Conservation (phyloP, 441 rosid genomes). For the Jatropha podagrica region DNA sequence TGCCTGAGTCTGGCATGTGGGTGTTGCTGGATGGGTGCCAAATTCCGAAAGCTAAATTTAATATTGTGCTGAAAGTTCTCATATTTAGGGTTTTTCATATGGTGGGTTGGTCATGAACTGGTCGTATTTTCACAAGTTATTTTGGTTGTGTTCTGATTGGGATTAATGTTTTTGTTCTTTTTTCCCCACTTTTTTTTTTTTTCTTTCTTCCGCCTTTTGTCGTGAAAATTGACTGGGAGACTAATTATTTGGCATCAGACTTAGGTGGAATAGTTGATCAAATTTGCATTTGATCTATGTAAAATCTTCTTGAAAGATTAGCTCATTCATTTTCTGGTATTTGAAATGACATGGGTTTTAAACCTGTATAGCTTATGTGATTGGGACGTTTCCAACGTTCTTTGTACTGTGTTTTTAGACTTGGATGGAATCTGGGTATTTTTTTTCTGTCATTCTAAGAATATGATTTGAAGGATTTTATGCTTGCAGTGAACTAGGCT, state of each 20-base stretch:
- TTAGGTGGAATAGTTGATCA: background rate
- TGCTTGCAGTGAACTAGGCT: background rate
- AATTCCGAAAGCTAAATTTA: background rate
- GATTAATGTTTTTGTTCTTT: background rate
- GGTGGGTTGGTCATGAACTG: background rate
- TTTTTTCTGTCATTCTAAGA: background rate
- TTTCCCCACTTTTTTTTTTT: background rate
- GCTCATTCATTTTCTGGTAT: background rate
- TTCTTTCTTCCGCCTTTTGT: background rate
- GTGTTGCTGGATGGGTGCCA: slow-evolving; percentile 11
- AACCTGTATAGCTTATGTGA: background rate
- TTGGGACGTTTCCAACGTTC: background rate
- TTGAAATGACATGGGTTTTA: background rate
- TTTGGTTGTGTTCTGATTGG: background rate
- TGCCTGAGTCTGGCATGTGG: slow-evolving; percentile 24
- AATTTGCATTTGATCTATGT: slow-evolving; percentile 5
- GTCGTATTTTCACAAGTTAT: background rate
- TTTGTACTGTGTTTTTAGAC: slow-evolving; percentile 2
- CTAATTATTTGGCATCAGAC: slow-evolving; percentile 1
- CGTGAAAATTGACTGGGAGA: background rate
- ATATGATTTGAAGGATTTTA: background rate
- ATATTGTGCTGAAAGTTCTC: background rate
- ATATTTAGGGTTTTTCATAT: background rate
- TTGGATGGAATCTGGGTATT: background rate
- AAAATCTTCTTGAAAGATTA: background rate